Base-by-base conservation (phyloP, 2,329 filamentous ascomycete species). In the Colletotrichum tofieldiae region DNA sequence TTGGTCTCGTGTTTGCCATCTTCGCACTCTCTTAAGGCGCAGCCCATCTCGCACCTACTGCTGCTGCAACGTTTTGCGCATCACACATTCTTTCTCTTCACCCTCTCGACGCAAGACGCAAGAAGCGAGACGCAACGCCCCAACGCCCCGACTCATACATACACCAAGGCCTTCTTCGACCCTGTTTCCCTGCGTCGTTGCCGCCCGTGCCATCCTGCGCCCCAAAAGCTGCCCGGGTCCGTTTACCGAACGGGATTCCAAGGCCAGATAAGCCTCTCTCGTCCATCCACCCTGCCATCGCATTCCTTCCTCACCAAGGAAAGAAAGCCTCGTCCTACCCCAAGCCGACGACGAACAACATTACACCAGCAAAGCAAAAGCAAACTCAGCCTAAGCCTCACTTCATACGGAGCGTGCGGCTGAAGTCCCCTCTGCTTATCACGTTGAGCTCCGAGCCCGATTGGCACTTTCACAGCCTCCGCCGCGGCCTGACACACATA, bases 381-480 rank as follows among this genome's bases (percentile, higher is more conserved):
- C n/a, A 43, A 16, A 41, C 35, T 63, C 35, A 59, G 43, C 65
- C 64, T 37, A 62, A 68, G 58, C 65, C 69, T 72, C 58, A 41
- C 26, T 54, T 45, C 65, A 64, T 45, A 65, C 52, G 29, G 35
- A 56, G 62, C 39, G 52, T 71, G 65, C 65, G 65, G 65, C 69
- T 72, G 65, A 72, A 65, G 11, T 52, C 69, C 65, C 41, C n/a
- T 69, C 35, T 23, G 43, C 45, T 59, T 35, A 59, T 35, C 52
- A 39, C 52, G 45, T 23, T 55, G 60, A 41, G 52, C 69, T 59
- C 37, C 23, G 45, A 35, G 54, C 69, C 65, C 45, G 65, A 68
- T 59, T 64, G 45, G 65, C 59, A 69, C 65, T 41, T 63, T 47
- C 41, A 62, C 49, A 67, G 64, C 68, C 68, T 71, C 58, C 58